Base-by-base conservation (phyloP, 768 basidiomycete species). In the Tephrocybe sp. region DNA sequence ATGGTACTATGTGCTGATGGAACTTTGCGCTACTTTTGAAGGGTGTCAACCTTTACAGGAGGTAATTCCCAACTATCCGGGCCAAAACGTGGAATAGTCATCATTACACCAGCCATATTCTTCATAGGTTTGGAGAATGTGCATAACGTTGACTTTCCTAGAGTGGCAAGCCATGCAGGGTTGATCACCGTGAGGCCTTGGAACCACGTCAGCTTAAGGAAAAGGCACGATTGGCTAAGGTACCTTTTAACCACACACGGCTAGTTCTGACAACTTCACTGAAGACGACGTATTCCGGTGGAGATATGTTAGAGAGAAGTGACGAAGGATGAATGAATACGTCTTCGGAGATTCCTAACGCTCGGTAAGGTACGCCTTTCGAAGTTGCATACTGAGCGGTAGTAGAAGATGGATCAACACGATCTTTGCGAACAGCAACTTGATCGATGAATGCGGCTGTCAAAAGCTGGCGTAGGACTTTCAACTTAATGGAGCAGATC, bases 401-500 rank as follows among this genome's bases (percentile, higher is more conserved):
- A 11, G 77, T 72, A 2, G 77, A 71, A 13, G 74, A 69, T 40
- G 75, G 82, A 37, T 84, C 78, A 12, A 85, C 75, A 27, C 91
- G 66, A 63, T 98, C 96, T 62, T 89, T 92, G 22, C 97, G 84
- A 12, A 95, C 78, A 7, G 97, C 97, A 12, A 98, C 84, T 67
- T 96, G 92, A 66, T 99, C 95, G 56, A 98, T 91, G 69, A 97
- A 98, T 13, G 84, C 90, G 9, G 96, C 87, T 0, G 89, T 77
- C 38, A 98, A 62, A 9, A 98, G 76, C 63, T 98, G 97, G 32
- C 90, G 81, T 9, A 99, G 74, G 15, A 91, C 84, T 66, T 96
- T 98, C 56, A 98, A 75, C 91, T 98, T 44, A 9, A 27, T 15
- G n/a, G n/a, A n/a, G n/a, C n/a, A n/a, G n/a, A n/a, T n/a, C n/a